Conservation (phyloP, 2,329 filamentous ascomycete species). For the Hymenoscyphus scutula region DNA sequence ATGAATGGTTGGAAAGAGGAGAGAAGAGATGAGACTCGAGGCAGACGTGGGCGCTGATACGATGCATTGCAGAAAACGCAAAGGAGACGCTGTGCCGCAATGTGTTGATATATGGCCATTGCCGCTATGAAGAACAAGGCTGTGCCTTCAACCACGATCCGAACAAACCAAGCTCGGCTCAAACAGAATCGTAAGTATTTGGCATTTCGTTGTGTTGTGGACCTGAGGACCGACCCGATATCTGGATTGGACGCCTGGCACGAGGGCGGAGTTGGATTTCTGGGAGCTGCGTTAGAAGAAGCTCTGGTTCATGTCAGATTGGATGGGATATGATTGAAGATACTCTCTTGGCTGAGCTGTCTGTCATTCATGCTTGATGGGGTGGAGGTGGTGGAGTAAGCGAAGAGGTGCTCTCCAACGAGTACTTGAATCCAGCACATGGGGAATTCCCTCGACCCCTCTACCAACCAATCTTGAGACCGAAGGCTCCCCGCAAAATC, state of each 20-base stretch:
- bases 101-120: conserved; percentile 89
- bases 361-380: neutral
- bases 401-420: neutral
- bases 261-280: neutral
- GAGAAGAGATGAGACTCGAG: neutral
- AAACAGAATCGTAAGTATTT: conserved; percentile 50
- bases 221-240: neutral
- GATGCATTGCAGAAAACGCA: conserved; percentile 56
- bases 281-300: neutral
- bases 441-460: neutral
- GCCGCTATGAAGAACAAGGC: conserved; percentile 83
- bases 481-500: neutral
- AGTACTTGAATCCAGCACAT: neutral
- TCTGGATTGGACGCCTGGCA: neutral
- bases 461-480: neutral
- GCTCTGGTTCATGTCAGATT: neutral
- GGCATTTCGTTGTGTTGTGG: conserved; percentile 8
- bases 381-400: neutral
- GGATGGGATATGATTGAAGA: too few species aligned
- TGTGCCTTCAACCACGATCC: conserved; percentile 89
- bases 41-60: conserved; percentile 22
- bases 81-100: conserved; percentile 92
- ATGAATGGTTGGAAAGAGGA: too few species aligned
- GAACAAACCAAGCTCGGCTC: conserved; percentile 51
- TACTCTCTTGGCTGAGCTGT: neutral